These are phyloP conservation scores for Phyllostachys edulis DNA, from an alignment of 176 grass and related monocot species.

Conservation along the genomic window DNA sequence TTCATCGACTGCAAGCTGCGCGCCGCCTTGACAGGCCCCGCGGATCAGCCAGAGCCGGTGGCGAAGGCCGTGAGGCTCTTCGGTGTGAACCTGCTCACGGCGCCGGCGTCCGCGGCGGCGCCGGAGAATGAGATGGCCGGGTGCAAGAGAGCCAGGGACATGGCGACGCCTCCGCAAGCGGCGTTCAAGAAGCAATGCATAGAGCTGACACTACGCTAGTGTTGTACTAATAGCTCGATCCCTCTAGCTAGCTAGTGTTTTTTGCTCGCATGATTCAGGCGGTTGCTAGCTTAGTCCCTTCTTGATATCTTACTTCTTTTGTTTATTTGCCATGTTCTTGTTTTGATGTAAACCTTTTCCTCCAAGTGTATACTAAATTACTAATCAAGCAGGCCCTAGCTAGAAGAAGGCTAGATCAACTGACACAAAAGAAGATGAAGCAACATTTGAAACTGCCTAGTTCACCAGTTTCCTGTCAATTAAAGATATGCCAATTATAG, in stretches of 20 bases:
- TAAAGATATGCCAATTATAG: background rate
- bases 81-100: conserved; percentile 60
- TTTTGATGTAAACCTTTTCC: conserved; percentile 44
- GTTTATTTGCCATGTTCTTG: conserved; percentile 30
- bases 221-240: conserved; percentile 19
- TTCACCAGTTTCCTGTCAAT: background rate
- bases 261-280: conserved; percentile 1
- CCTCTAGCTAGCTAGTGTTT: conserved; percentile 5
- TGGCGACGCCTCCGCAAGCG: conserved; percentile 20
- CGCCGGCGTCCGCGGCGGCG: background rate
- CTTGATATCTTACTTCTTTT: conserved; percentile 30
- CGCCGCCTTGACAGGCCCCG: background rate
- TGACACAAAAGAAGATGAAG: background rate
- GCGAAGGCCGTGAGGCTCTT: conserved; percentile 54
- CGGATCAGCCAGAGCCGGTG: background rate
- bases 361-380: conserved; percentile 11
- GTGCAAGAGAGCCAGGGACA: conserved; percentile 47
- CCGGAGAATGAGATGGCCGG: background rate
- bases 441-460: background rate
- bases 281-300: conserved; percentile 18
- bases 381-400: conserved; percentile 30
- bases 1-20: conserved; percentile 68
- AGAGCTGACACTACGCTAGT: conserved; percentile 41
- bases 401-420: conserved; percentile 27
- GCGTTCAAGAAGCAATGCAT: conserved; percentile 76